Conservation (phyloP, 2,329 filamentous ascomycete species). For the Pseudonectria buxi region DNA sequence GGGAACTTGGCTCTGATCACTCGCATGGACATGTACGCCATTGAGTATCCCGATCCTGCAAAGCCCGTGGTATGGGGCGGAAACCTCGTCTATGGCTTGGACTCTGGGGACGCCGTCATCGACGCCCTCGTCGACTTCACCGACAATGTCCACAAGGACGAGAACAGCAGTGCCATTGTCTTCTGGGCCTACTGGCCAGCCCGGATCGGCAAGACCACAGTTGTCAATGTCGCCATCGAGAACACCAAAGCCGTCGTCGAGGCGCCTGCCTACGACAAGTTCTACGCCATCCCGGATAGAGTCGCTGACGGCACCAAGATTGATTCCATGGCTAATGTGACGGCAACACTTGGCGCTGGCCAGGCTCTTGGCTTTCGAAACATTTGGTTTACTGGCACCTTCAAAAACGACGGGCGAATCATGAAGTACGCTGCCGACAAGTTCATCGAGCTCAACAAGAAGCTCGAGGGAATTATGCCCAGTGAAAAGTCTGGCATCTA, state of each 20-base stretch:
- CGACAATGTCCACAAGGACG: conserved; percentile 24
- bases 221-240: conserved; percentile 26
- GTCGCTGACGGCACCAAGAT: conserved; percentile 22
- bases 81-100: conserved; percentile 20
- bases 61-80: conserved; percentile 27
- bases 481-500: conserved; percentile 19
- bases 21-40: conserved; percentile 25
- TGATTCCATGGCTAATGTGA: conserved; percentile 22
- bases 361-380: conserved; percentile 25
- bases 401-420: conserved; percentile 30
- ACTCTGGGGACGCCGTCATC: conserved; percentile 15
- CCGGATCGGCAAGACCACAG: conserved; percentile 17
- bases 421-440: conserved; percentile 26
- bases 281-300: conserved; percentile 16
- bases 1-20: conserved; percentile 39
- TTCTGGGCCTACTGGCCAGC: conserved; percentile 28
- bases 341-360: conserved; percentile 22
- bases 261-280: conserved; percentile 25
- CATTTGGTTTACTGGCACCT: conserved; percentile 29
- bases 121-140: conserved; percentile 28
- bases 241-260: conserved; percentile 23
- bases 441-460: conserved; percentile 22
- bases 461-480: conserved; percentile 20
- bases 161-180: conserved; percentile 26
- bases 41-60: conserved; percentile 19